phyloP scores from a whole-genome alignment of 1,284 basidiomycete species.

The Agroathelia rolfsii region DNA sequence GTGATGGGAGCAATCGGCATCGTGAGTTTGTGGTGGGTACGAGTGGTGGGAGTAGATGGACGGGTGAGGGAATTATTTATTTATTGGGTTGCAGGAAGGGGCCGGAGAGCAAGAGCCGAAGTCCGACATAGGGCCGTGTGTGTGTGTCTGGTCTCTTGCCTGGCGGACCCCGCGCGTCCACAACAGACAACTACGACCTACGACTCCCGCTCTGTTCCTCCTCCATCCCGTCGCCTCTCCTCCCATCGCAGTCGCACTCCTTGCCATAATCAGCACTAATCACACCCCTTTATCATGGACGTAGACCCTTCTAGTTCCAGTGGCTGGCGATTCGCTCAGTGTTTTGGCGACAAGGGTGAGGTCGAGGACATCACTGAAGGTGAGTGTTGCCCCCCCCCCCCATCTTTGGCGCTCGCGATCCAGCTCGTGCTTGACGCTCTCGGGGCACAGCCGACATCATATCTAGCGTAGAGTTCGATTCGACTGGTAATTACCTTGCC shows the following conservation, averaged over 20 bases:
- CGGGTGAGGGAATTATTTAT: too few relatives aligned
- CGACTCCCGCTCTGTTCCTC: constrained; percentile 9
- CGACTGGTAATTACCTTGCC: constrained; percentile 97
- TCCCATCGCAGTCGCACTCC: constrained; percentile 17
- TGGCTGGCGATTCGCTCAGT: constrained; percentile 98
- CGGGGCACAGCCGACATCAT: constrained; percentile 83
- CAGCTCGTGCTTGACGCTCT: constrained; percentile 6
- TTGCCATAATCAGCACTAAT: constrained; percentile 8
- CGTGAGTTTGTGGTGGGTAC: constrained; percentile 13
- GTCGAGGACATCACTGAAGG: constrained; percentile 99
- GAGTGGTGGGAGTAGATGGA: constrained; percentile 12
- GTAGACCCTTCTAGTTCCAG: constrained; percentile 78
- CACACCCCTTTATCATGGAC: constrained; percentile 40
- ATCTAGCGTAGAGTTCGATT: constrained; percentile 99
- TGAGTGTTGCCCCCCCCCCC: constrained; percentile 24
- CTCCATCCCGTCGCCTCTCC: constrained; percentile 12
- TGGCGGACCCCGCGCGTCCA: constrained; percentile 7
- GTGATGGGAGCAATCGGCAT: constrained; percentile 83
- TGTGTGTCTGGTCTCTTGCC: constrained; percentile 1
- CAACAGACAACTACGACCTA: too few relatives aligned
- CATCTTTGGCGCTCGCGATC: constrained; percentile 8
- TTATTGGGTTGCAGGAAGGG: too few relatives aligned
- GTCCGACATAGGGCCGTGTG: too few relatives aligned
- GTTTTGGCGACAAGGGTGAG: constrained; percentile 98
- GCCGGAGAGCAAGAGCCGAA: too few relatives aligned